Base-by-base conservation (phyloP, 805 yeast genomes). In the Saturnispora saitoi region DNA sequence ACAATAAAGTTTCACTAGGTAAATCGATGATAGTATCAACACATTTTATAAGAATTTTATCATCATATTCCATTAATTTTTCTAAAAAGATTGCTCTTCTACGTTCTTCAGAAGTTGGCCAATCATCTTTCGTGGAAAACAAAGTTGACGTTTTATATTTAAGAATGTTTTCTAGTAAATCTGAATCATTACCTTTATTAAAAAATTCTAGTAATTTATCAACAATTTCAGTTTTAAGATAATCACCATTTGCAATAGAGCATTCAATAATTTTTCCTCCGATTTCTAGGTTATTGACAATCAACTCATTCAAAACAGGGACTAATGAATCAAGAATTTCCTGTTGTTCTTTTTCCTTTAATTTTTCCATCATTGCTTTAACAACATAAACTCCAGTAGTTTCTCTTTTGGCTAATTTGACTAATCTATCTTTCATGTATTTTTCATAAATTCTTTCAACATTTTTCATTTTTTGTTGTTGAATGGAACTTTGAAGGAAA, bases 31-130 rank as follows among this genome's bases (percentile, higher is more conserved):
- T 64, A 49, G 81, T 78, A 45, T 78, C 80, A 60, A 86, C 70
- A 1, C 80, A 73, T 40, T 80, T 71, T 14, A 72, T 64, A 12
- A 83, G 71, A 52, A 86, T 80, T 43, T 70, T 68, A 28, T 72
- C 71, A 57, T 86, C 91, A 58, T 80, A 85, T 31, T 76, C 77
- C 61, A 87, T 78, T 49, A 89, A 68, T 55, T 80, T 78, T 60
- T 88, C 91, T 49, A 86, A 66, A 56, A 89, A 83, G 17, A 86
- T 57, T 0, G 95, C 72, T 52, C 93, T 71, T 68, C 90, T 78
- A 70, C 95, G 77, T 61, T 87, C 95, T 57, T 86, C 93, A 0
- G 89, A 84, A 1, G 95, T 87, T 42, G 95, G 95, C 95, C 95
- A 86, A 62, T 87, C 95, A 56, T 80, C 95, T 54, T 77, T 77